Conservation (phyloP, 2,329 filamentous ascomycete genomes). For the Venturia nashicola region DNA sequence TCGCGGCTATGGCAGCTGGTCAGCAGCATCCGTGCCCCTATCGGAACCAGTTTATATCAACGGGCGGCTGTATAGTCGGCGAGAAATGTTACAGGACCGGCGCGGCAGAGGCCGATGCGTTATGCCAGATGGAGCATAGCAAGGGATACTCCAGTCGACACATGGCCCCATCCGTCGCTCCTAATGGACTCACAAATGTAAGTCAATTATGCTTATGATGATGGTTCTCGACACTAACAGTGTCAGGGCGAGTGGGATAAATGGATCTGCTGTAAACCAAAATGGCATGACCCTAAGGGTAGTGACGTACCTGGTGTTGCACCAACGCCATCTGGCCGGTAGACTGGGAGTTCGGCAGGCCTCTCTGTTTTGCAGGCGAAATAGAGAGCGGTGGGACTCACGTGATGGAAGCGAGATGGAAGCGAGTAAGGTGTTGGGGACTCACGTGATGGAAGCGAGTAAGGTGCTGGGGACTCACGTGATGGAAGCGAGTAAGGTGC, state of each 20-base stretch:
- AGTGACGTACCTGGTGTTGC: too few relatives aligned
- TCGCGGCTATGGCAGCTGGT: not conserved
- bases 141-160: not conserved
- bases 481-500: too few relatives aligned
- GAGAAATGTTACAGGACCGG: not conserved
- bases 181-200: not conserved
- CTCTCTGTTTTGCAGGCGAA: not conserved
- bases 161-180: too few relatives aligned
- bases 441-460: too few relatives aligned
- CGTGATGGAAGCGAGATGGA: too few relatives aligned
- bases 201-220: not conserved
- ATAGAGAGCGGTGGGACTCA: not conserved
- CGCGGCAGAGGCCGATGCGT: fast-evolving
- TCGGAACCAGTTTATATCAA: not conserved
- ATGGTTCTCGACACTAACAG: not conserved
- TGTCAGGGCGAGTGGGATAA: not conserved
- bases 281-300: too few relatives aligned
- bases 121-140: not conserved
- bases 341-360: too few relatives aligned
- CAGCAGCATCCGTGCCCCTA: not conserved
- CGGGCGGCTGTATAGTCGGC: not conserved
- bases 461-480: not conserved
- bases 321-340: too few relatives aligned
- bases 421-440: too few relatives aligned
- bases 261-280: not conserved